Percentiles rank a stretch among this genome's conserved stretches.
Evolutionary conservation across 2,329 filamentous ascomycete species (phyloP).

Genomic region (Colletotrichum simmondsii): DNA sequence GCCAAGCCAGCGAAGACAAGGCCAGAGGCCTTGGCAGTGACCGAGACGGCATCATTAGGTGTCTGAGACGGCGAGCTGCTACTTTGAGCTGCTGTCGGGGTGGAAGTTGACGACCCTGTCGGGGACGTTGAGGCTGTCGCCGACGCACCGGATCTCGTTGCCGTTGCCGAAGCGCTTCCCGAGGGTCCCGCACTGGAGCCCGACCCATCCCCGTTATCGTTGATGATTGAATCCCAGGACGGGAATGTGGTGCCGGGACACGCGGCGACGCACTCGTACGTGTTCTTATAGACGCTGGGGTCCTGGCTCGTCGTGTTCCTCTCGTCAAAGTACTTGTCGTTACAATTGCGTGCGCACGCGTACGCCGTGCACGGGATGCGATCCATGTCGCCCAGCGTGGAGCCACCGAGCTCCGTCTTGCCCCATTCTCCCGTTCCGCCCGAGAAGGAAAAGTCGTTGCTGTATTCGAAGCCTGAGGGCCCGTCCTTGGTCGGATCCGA

Average conservation of each 20-base stretch:
- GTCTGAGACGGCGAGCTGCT: background rate
- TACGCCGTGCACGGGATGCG: constrained; percentile 27
- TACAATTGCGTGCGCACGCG: constrained; percentile 31
- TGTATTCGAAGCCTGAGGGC: constrained; percentile 30
- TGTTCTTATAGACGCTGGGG: background rate
- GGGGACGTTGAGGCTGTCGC: background rate
- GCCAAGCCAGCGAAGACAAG: background rate
- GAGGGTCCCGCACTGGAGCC: background rate
- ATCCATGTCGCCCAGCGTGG: constrained; percentile 5
- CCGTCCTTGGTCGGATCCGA: constrained; percentile 22
- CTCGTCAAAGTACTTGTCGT: constrained; percentile 20
- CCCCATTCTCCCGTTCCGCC: constrained; percentile 33
- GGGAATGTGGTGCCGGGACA: constrained; percentile 14
- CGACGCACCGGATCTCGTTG: background rate
- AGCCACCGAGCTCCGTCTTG: constrained; percentile 23
- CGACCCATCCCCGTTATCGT: background rate
- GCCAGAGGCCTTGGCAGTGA: background rate
- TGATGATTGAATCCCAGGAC: background rate
- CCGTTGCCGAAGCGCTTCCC: background rate
- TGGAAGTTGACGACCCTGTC: background rate
- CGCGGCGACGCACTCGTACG: constrained; percentile 11
- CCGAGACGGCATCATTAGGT: background rate
- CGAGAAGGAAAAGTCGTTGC: constrained; percentile 21
- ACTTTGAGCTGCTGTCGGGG: background rate
- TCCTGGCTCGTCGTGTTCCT: background rate